Base-by-base conservation (phyloP, 148 eudicot genomes). In the Chenopodium berlandieri region DNA sequence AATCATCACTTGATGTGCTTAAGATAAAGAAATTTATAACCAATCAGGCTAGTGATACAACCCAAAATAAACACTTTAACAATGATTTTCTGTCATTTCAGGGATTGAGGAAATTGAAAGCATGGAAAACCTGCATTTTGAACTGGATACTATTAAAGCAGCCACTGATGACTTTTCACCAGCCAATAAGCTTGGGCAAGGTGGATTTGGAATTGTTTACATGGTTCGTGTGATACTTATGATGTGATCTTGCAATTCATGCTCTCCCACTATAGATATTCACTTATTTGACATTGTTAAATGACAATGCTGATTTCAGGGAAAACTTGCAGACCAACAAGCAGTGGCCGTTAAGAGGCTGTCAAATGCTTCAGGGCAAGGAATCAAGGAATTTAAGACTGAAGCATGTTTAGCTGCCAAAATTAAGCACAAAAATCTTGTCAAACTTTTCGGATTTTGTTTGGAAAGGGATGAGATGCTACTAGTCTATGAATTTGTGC, bases 201-300 rank as follows among this genome's bases (percentile, higher is more conserved):
- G 86, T 48, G 86, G 86, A 62, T 84, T 84, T 76, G 86, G 86
- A 30, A 76, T 84, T 47, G 86, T 80, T 80, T 84, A 84, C 77
- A 80, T 80, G 86, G 83, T 84, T 80, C 19, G 80, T 44, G 23
- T 46, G 44, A 20, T 56, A 34, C 73, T 5, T 19, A 12, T 73
- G 8, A 14, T 67, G 19, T 27, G 54, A 50, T 9, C 54, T 13
- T 50, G 14, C 54, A 1, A 50, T 50, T 50, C 13, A 50, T 17
- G 19, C n/a, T 19, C 63, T 58, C 7, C 63, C 63, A 14, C 17
- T 58, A 58, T 3, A 50, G 14, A 13, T 2, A 50, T 11, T 50
- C 16, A 50, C 54, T 50, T 50, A 11, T 50, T 50, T 50, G 54
- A 50, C 16, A 50, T 50, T 48, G 11, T 50, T 40, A 40, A 40